Base-by-base conservation (phyloP, 192 early-diverging fungal species). In the Coemansia pectinata region DNA sequence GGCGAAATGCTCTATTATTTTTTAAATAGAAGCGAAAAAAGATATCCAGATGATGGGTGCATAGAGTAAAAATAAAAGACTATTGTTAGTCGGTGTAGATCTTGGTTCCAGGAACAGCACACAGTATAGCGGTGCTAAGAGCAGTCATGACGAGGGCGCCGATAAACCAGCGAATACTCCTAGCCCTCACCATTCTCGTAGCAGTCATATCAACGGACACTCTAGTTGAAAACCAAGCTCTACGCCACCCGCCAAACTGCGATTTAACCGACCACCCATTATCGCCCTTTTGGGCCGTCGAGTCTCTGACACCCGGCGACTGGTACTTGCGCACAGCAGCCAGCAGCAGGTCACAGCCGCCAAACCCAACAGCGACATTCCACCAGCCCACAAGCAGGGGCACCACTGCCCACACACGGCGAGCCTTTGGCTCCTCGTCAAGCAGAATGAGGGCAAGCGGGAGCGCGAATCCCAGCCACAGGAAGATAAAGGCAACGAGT, bases 351-450 rank as follows among this genome's bases (percentile, higher is more conserved):
- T 84, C 81, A 62, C 81, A 76, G 39, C 81, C 81, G 58, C 81
- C 77, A 79, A 84, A 84, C 0, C 81, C 81, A 0, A 79, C 77
- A 2, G 77, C 73, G 70, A 84, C 78, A 52, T 84, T 84, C 76
- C 77, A 84, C 81, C 81, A 84, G 27, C 81, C 81, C 9, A 79
- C 25, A 52, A 84, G 55, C 65, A 66, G 70, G 34, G 81, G 81
- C 40, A 84, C 6, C 0, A 84, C 31, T 39, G 70, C 52, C 81
- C 81, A 84, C 10, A 66, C 67, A 7, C 81, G 66, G 27, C 68
- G 42, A 0, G 76, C 76, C 58, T 73, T 78, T 5, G 81, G 81
- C 14, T 65, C 40, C 36, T 78, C 67, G 41, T 84, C 71, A 19
- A 84, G 62, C 38, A 84, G 47, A 38, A 84, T 79, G 1, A 84